Conservation (phyloP, 192 early-diverging fungal genomes). For the Backusella parvicylindrica region DNA sequence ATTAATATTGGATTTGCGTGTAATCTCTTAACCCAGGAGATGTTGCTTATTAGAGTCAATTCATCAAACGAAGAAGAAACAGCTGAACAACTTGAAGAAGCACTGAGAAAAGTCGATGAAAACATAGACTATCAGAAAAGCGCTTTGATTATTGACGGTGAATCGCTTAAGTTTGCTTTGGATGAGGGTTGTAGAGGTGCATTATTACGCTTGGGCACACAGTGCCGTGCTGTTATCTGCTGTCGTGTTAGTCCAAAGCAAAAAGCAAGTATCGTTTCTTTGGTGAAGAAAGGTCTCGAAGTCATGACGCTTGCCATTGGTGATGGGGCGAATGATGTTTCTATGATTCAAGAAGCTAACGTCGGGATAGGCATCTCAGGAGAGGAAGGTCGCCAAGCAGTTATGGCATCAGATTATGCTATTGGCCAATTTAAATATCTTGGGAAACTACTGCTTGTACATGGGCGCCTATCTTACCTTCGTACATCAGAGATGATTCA, state of each 20-base stretch:
- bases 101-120: constrained; percentile 7
- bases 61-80: constrained; percentile 39
- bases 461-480: constrained; percentile 65
- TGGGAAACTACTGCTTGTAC: constrained; percentile 58
- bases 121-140: constrained; percentile 10
- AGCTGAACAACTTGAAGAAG: constrained; percentile 52
- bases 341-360: constrained; percentile 80
- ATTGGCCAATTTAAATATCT: constrained; percentile 70
- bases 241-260: constrained; percentile 76
- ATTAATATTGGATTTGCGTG: constrained; percentile 78
- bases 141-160: constrained; percentile 70
- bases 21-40: constrained; percentile 57
- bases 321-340: constrained; percentile 79
- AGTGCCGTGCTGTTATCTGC: constrained; percentile 67
- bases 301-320: constrained; percentile 73
- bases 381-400: constrained; percentile 74
- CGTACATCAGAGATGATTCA: constrained; percentile 56
- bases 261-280: constrained; percentile 67
- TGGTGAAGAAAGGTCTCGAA: constrained; percentile 60
- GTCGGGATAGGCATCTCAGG: constrained; percentile 74
- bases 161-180: constrained; percentile 54
- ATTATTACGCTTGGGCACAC: constrained; percentile 50
- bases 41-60: constrained; percentile 53
- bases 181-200: constrained; percentile 36
- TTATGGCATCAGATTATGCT: constrained; percentile 70